phyloP scores from a whole-genome alignment of 2,329 filamentous ascomycete species.

The Calonectria ilicicola region DNA sequence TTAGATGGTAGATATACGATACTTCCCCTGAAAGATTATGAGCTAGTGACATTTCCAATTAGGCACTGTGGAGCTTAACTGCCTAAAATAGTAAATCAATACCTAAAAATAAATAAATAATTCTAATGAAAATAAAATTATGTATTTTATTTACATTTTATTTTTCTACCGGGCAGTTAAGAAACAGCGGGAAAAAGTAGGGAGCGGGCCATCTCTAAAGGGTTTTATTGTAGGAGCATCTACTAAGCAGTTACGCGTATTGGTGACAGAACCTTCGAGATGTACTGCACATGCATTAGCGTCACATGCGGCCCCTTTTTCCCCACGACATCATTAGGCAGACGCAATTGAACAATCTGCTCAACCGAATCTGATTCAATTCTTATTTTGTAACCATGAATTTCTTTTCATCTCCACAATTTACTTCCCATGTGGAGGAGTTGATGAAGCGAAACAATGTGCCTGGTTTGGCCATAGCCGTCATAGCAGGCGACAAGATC shows the following conservation, averaged over 20 bases:
- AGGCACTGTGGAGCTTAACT: no score
- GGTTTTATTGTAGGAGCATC: no score
- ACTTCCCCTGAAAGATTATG: no score
- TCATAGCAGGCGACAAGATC: conserved; percentile 27
- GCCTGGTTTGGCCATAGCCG: conserved; percentile 41
- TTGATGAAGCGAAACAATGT: conserved; percentile 36
- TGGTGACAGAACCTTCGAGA: not conserved
- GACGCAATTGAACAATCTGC: not conserved
- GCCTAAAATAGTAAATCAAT: no score
- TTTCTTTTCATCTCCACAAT: conserved; percentile 26
- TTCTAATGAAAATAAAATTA: no score
- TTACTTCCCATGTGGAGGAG: conserved; percentile 27
- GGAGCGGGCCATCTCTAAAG: no score
- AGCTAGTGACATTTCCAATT: no score
- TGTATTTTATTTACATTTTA: no score
- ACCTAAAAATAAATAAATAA: no score
- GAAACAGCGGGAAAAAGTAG: no score
- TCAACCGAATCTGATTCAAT: not conserved
- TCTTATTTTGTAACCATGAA: conserved; percentile 27
- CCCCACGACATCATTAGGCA: not conserved
- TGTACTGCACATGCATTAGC: not conserved
- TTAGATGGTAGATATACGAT: no score
- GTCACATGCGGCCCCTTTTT: not conserved
- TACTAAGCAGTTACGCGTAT: not conserved
- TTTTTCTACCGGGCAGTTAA: no score